Evolutionary conservation across 306 rosid species (phyloP).

Genomic region (Vicia sativa): DNA sequence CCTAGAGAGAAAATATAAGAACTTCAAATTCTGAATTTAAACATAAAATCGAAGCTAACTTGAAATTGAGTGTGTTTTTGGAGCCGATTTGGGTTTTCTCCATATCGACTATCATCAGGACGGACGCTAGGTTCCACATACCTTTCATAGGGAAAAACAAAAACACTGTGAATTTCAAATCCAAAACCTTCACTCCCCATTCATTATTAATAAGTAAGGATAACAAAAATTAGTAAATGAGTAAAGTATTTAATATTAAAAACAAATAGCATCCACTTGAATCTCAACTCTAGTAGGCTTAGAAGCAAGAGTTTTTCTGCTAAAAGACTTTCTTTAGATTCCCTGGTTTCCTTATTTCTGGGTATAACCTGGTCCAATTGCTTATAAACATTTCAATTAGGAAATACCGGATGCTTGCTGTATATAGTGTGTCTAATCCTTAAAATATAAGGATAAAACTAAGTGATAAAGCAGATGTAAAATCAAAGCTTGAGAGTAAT

Average conservation of each 20-base stretch:
- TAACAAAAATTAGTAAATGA: slow-evolving; percentile 8
- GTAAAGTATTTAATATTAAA: background rate
- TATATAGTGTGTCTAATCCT: slow-evolving; percentile 6
- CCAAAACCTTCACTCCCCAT: slow-evolving; percentile 32
- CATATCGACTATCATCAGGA: slow-evolving; percentile 96
- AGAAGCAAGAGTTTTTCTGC: slow-evolving; percentile 2
- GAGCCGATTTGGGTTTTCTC: slow-evolving; percentile 98
- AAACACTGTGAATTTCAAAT: slow-evolving; percentile 32
- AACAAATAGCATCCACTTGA: background rate
- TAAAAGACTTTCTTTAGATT: slow-evolving; percentile 16
- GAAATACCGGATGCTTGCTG: background rate
- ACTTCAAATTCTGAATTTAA: slow-evolving; percentile 26
- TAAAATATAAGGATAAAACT: background rate
- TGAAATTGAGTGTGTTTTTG: slow-evolving; percentile 98
- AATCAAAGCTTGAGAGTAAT: background rate
- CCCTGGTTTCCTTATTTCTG: background rate
- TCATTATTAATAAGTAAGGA: slow-evolving; percentile 24
- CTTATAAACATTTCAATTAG: background rate
- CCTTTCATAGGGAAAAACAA: slow-evolving; percentile 55
- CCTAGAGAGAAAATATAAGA: slow-evolving; percentile 21
- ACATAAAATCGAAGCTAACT: slow-evolving; percentile 47
- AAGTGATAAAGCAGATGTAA: background rate
- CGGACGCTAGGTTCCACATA: slow-evolving; percentile 91
- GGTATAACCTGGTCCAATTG: background rate
- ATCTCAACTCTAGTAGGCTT: slow-evolving; percentile 27